phyloP scores from a whole-genome alignment of 1,284 basidiomycete genomes.

The Somion occarium region DNA sequence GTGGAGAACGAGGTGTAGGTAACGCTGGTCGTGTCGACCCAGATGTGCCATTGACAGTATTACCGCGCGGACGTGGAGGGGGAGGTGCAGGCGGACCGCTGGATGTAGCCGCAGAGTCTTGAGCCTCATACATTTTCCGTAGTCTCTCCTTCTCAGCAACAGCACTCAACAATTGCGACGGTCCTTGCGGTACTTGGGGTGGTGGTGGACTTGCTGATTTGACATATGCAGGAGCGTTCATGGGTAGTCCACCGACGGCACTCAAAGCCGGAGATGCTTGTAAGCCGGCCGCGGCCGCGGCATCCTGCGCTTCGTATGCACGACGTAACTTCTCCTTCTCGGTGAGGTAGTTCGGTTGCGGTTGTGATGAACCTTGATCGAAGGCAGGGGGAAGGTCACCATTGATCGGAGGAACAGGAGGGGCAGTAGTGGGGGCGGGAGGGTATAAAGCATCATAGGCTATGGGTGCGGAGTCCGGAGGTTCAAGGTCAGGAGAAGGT shows the following conservation, averaged over 20 bases:
- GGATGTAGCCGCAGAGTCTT: conserved; percentile 46
- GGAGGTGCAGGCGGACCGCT: conserved; percentile 14
- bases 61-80: conserved; percentile 11
- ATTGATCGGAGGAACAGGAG: conserved; percentile 14
- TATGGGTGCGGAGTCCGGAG: conserved; percentile 27
- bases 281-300: conserved; percentile 22
- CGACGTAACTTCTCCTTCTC: conserved; percentile 33
- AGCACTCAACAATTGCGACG: conserved; percentile 20
- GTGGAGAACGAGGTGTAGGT: conserved; percentile 21
- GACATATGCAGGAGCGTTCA: not conserved
- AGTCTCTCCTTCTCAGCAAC: conserved; percentile 44
- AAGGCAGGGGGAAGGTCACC: conserved; percentile 22
- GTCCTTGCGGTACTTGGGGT: conserved; percentile 21
- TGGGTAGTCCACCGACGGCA: conserved; percentile 4
- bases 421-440: conserved; percentile 11
- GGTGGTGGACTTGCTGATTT: conserved; percentile 2
- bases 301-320: conserved; percentile 58
- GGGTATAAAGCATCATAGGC: conserved; percentile 59
- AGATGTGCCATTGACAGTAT: conserved; percentile 1
- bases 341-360: conserved; percentile 18
- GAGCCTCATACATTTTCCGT: conserved; percentile 54
- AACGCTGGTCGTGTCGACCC: conserved; percentile 18
- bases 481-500: not conserved
- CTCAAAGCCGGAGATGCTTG: conserved; percentile 1
- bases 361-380: conserved; percentile 10